phyloP scores from a whole-genome alignment of 257 asterid species.

The Gentiana dahurica region DNA sequence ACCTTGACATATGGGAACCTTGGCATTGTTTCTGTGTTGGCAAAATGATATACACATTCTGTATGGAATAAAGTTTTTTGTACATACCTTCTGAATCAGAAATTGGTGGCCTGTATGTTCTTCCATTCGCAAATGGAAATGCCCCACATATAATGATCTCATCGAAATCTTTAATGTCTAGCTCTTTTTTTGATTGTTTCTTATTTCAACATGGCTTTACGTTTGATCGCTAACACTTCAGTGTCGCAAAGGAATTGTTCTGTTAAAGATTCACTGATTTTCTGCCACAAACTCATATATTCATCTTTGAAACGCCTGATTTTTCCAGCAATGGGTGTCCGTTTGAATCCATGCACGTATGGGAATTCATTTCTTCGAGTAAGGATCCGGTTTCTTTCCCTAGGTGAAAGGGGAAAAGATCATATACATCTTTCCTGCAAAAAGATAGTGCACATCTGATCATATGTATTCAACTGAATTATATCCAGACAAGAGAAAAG shows the following conservation, averaged over 20 bases:
- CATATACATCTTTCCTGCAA: conserved; percentile 61
- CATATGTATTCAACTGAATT: background rate
- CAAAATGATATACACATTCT: conserved; percentile 27
- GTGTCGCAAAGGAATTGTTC: conserved; percentile 51
- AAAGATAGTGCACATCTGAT: background rate
- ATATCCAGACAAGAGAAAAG: background rate
- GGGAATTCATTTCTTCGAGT: conserved; percentile 63
- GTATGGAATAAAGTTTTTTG: background rate
- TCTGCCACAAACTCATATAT: conserved; percentile 65
- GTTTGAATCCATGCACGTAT: conserved; percentile 2
- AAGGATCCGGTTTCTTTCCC: conserved; percentile 60
- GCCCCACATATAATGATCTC: conserved; percentile 63
- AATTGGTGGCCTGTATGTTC: conserved; percentile 43
- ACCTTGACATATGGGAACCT: conserved; percentile 70
- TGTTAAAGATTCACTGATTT: conserved; percentile 40
- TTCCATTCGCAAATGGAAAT: conserved; percentile 52
- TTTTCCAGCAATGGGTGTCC: conserved; percentile 81
- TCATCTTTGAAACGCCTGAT: conserved; percentile 77
- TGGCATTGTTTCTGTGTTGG: conserved; percentile 39
- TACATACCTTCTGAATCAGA: conserved; percentile 23
- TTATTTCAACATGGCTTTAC: conserved; percentile 26
- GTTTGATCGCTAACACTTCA: conserved; percentile 41
- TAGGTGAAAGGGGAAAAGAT: conserved; percentile 58
- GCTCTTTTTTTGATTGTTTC: conserved; percentile 21
- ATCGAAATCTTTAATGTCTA: conserved; percentile 36